Conservation (phyloP, 257 asterid species). For the Solanum raphanifolium region DNA sequence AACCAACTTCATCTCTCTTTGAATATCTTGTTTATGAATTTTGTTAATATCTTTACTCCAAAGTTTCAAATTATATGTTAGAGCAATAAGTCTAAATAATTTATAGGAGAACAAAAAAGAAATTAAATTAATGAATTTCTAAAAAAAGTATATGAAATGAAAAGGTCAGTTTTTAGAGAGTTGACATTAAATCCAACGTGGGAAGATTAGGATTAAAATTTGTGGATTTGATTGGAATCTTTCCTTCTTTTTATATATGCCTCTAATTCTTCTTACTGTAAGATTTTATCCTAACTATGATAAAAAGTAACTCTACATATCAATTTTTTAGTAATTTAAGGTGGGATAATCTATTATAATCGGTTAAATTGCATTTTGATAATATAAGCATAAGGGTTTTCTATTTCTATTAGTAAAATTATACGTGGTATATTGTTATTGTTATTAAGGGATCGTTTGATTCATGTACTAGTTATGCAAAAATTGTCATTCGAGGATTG, state of each 20-base stretch:
- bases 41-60: not conserved
- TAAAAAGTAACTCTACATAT: not conserved
- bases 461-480: not conserved
- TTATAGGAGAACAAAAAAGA: not conserved
- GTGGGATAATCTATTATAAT: not conserved
- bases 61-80: not conserved
- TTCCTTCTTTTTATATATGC: not conserved
- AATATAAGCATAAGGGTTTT: no score
- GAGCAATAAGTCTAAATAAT: not conserved
- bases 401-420: no score
- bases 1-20: not conserved
- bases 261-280: not conserved
- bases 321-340: not conserved
- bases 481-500: not conserved
- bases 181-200: constrained; percentile 2
- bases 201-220: not conserved
- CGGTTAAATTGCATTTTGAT: no score
- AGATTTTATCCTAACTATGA: not conserved
- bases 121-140: not conserved
- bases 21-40: not conserved
- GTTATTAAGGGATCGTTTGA: not conserved
- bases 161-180: not conserved
- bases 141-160: not conserved
- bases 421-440: not conserved
- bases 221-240: not conserved